Evolutionary conservation across 1,139 yeast genomes (phyloP), one percentile per base, ranked within the genome.

Genomic region (Suhomyces yuchorum): DNA sequence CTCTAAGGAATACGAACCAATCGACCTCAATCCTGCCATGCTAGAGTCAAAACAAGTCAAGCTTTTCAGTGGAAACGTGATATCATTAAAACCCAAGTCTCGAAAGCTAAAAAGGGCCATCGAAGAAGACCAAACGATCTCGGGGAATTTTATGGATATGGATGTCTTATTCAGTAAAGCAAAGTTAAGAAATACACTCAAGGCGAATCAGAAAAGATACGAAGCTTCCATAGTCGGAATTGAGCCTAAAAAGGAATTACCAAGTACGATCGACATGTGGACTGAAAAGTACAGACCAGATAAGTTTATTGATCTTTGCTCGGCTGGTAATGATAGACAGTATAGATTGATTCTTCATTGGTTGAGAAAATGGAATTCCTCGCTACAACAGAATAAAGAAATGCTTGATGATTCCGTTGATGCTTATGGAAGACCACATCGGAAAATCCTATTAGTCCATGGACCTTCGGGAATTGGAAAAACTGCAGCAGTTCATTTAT

Each of bases 391-490:
- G 8, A 77, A 74, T 41, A 70, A 65, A 9, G 51, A 64, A 43
- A 51, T 38, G 49, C 59, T 34, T 40, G 53, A 51, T 2, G 64
- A 59, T 11, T 49, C 51, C n/a, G 58, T 52, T 3, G 96, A 90
- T 62, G 75, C 80, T 0, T 71, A 78, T 40, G 82, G 85, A 6
- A 74, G 98, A 43, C 98, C 98, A 0, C 70, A 66, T n/a, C 77
- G 76, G 47, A 86, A 82, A 55, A 75, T 93, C 1, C 63, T 93
- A 35, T 69, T 93, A 42, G 78, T 93, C 3, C 90, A 87, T 62
- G 99, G 99, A 0, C 96, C 97, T 0, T 92, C 97, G 1, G 99
- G 99, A 1, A 78, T 88, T n/a, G 99, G 99, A 6, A 93, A 93
- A 63, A 93, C 99, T 0, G 82, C 96, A 0, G 85, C 91, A 3